Evolutionary conservation across 352 stramenopile species (phyloP), one percentile per base, ranked within the genome.

Genomic region (Poterioochromonas sp.): DNA sequence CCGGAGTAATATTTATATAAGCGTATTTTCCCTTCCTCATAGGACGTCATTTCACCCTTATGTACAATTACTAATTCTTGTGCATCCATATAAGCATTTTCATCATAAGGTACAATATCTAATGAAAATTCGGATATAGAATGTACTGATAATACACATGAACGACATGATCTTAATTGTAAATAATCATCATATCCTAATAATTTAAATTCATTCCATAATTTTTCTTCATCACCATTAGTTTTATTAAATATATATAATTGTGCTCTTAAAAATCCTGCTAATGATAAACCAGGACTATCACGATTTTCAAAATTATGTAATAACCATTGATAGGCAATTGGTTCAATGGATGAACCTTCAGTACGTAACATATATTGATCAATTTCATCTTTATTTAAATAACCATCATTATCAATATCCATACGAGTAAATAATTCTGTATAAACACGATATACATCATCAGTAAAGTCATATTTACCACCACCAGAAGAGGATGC

Each of bases 151-250:
- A 82, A 11, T 22, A 80, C 74, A 70, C 32, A 43, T 40, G 43
- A 49, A 35, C 79, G 29, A 47, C 62, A 69, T 35, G n/a, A 58
- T 22, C 51, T 26, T 34, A 81, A 60, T 12, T 49, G 15, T 26
- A 82, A 32, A 37, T 81, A 15, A 26, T 73, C 34, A 73, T 82
- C 62, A 73, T 82, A 82, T 35, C 79, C 79, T 37, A 79, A 51
- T 29, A 47, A 62, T 43, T 73, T 54, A 18, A 82, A 49, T 20
- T 82, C 79, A n/a, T 54, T 70, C 76, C 73, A 78, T 41, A 82
- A 54, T n/a, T 64, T 76, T 22, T 81, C 51, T 51, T 79, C 71
- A 51, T 80, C 54, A 35, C 53, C 29, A 44, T 70, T 70, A 3
- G 71, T 39, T 39, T 73, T 32, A 20, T 70, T 51, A n/a, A 74